These are phyloP conservation scores for Punica granatum DNA, from an alignment of 345 rosid genomes.

Conservation along the genomic window DNA sequence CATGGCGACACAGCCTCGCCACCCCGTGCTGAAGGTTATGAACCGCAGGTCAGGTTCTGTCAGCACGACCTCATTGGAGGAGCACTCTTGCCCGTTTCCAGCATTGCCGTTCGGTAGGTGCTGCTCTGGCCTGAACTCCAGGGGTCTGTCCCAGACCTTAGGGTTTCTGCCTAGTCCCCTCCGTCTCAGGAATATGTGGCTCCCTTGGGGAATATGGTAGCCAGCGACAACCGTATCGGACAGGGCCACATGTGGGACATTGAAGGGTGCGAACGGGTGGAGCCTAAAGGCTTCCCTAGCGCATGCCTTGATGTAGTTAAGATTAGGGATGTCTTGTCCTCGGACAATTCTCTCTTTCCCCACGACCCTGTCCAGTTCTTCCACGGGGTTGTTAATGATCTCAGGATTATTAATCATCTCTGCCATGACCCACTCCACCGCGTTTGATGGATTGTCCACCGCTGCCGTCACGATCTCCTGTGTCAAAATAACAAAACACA, in stretches of 20 bases:
- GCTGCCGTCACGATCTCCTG: conserved; percentile 40
- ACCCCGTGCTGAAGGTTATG: conserved; percentile 44
- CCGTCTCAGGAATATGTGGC: conserved; percentile 35
- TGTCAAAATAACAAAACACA: not conserved
- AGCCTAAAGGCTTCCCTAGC: conserved; percentile 26
- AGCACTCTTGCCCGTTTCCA: not conserved
- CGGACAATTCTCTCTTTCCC: conserved; percentile 36
- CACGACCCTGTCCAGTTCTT: conserved; percentile 33
- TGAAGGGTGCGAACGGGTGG: conserved; percentile 39
- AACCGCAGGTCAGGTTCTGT: conserved; percentile 33
- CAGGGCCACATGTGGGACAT: conserved; percentile 32
- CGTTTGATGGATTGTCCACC: conserved; percentile 39
- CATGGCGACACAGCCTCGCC: conserved; percentile 31
- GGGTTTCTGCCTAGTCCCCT: conserved; percentile 17
- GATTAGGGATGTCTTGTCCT: conserved; percentile 38
- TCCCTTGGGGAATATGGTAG: conserved; percentile 33
- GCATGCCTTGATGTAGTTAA: conserved; percentile 33
- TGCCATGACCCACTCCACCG: conserved; percentile 40
- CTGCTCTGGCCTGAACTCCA: conserved; percentile 9
- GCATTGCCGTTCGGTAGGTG: conserved; percentile 16
- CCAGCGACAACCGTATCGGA: conserved; percentile 27
- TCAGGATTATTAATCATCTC: conserved; percentile 41
- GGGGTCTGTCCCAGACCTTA: conserved; percentile 8
- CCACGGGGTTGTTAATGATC: conserved; percentile 26
- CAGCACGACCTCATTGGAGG: conserved; percentile 9